Conservation (phyloP, 2,329 filamentous ascomycete genomes). For the Pseudogymnoascus sp. region DNA sequence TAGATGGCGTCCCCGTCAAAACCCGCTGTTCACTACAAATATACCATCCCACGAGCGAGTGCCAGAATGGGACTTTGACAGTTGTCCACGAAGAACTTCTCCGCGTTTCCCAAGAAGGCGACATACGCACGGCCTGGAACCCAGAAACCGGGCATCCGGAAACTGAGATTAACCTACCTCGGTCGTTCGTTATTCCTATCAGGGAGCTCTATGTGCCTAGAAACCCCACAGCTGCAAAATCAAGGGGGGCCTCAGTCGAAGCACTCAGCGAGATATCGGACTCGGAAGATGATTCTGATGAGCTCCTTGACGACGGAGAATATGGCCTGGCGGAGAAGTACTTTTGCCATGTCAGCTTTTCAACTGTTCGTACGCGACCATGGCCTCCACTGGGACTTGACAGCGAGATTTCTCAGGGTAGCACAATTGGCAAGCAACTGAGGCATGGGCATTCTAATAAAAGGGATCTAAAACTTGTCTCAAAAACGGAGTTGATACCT, state of each 20-base stretch:
- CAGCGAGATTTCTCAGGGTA: background rate
- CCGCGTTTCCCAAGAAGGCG: background rate
- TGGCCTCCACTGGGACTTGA: conserved; percentile 1
- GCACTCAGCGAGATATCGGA: background rate
- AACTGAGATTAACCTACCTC: background rate
- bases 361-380: background rate
- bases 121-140: background rate
- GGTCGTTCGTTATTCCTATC: background rate
- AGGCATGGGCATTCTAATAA: background rate
- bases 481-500: background rate
- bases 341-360: background rate
- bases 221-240: background rate
- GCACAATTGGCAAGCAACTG: background rate
- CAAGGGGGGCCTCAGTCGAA: background rate
- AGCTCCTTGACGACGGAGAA: background rate
- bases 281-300: conserved; percentile 1
- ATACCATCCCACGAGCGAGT: background rate
- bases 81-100: background rate
- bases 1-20: background rate
- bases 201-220: background rate
- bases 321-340: background rate
- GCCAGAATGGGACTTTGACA: background rate
- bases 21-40: background rate
- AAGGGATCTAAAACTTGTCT: background rate
- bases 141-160: background rate